Conservation (phyloP, 2,329 filamentous ascomycete genomes). For the Aspergillus vadensis region DNA sequence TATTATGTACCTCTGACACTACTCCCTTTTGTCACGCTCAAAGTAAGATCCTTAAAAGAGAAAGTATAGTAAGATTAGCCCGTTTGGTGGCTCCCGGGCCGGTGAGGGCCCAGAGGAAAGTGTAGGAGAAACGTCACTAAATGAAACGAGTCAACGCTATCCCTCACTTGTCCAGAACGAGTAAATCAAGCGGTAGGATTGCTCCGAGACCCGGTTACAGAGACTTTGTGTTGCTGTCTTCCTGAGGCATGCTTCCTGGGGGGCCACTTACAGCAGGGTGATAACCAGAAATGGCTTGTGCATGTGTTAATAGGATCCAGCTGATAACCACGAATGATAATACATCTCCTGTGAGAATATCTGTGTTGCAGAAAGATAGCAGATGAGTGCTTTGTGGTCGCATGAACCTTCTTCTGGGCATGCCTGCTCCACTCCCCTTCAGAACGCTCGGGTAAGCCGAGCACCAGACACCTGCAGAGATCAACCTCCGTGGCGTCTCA, state of each 20-base stretch:
- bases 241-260: not conserved
- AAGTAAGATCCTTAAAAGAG: no score
- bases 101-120: not conserved
- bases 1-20: no score
- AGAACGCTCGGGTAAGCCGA: not conserved
- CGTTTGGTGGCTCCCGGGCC: not conserved
- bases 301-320: not conserved
- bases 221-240: not conserved
- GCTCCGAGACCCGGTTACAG: not conserved
- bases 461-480: not conserved
- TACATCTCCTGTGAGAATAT: not conserved
- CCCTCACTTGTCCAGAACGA: not conserved
- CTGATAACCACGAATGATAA: not conserved
- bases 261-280: not conserved
- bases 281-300: not conserved
- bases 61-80: not conserved
- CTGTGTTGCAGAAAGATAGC: not conserved
- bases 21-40: no score
- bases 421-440: not conserved
- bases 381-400: not conserved
- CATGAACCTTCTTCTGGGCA: not conserved
- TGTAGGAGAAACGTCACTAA: not conserved
- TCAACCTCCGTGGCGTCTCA: not conserved
- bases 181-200: not conserved
- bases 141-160: not conserved